Base-by-base conservation (phyloP, 2,329 filamentous ascomycete species). In the Fusarium odoratissimum region DNA sequence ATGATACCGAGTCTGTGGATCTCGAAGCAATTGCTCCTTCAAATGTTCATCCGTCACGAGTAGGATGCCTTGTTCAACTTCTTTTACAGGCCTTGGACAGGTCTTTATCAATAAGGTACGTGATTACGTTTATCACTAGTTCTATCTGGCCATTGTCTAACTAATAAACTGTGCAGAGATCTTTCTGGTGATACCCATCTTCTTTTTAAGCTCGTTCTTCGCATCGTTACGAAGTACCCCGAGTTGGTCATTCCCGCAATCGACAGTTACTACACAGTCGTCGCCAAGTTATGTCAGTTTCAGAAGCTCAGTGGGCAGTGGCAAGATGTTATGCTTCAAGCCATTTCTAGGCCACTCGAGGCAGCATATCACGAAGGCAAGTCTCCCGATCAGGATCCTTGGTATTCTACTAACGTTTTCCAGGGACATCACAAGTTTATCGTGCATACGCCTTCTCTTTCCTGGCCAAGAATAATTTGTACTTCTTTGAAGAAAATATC, bases 401-500 rank as follows among this genome's bases (percentile, higher is more conserved):
- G 16, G 17, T 31, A 21, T 13, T 28, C 23, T 28, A 17, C 65
- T 75, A 35, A 78, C 56, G 6, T 12, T 42, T 38, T 55, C 46
- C 31, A 69, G 56, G 38, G 41, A 66, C 56, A 28, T 51, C 38
- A 28, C 62, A 48, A 14, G 46, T 75, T 5, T 78, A 78, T 58
- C 64, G 58, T 30, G 76, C 76, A 30, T 78, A 71, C n/a, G 76
- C 76, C 12, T 77, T 74, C 51, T 76, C 72, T 16, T 78, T 77
- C 37, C 40, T 77, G 28, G 44, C 68, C 3, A 76, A 76, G 19
- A 73, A 76, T 17, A 76, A 83, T 19, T 60, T 89, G 5, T 44
- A 60, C 3, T 75, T 85, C 11, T 81, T 89, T 40, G 83, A 88
- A 69, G 71, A 77, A 17, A 82, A 84, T 21, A 79, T 84, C 9